phyloP scores from a whole-genome alignment of 2,329 filamentous ascomycete species.

The Raffaelea deltoideospora region DNA sequence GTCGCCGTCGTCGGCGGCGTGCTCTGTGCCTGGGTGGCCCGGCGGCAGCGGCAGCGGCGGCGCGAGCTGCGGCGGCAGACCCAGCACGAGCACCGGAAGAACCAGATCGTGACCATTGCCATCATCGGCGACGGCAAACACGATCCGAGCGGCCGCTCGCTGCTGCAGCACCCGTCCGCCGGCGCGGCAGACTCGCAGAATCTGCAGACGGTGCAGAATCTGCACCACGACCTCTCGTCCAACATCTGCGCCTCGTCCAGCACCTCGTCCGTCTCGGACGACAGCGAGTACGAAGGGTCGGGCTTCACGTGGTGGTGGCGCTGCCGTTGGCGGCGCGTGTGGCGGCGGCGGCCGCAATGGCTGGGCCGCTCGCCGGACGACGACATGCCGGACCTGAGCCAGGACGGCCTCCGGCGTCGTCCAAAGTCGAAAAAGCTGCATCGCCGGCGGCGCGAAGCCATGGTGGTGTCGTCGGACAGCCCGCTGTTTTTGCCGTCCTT shows the following conservation, averaged over 20 bases:
- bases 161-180: too few species aligned
- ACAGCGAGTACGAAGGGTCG: slow-evolving; percentile 5
- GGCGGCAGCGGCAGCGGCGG: slow-evolving; percentile 2
- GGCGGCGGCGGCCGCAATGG: background rate
- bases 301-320: slow-evolving; percentile 7
- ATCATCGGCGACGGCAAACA: slow-evolving; percentile 1
- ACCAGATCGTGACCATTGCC: slow-evolving; percentile 3
- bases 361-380: background rate
- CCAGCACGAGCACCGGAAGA: slow-evolving; percentile 1
- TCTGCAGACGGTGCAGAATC: too few species aligned
- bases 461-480: slow-evolving; percentile 4
- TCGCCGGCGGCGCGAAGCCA: slow-evolving; percentile 3
- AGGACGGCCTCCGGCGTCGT: too few species aligned
- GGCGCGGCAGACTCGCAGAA: too few species aligned
- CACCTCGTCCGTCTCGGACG: slow-evolving; percentile 1
- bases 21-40: slow-evolving; percentile 24
- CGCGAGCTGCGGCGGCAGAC: background rate
- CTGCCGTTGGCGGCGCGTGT: slow-evolving; percentile 5
- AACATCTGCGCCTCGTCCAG: slow-evolving; percentile 2
- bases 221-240: too few species aligned
- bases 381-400: too few species aligned
- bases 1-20: slow-evolving; percentile 27
- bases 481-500: slow-evolving; percentile 4
- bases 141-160: too few species aligned
- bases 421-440: slow-evolving; percentile 1